These are phyloP conservation scores for Annulohypoxylon stygium DNA, from an alignment of 495 filamentous ascomycete species.

Conservation along the genomic window DNA sequence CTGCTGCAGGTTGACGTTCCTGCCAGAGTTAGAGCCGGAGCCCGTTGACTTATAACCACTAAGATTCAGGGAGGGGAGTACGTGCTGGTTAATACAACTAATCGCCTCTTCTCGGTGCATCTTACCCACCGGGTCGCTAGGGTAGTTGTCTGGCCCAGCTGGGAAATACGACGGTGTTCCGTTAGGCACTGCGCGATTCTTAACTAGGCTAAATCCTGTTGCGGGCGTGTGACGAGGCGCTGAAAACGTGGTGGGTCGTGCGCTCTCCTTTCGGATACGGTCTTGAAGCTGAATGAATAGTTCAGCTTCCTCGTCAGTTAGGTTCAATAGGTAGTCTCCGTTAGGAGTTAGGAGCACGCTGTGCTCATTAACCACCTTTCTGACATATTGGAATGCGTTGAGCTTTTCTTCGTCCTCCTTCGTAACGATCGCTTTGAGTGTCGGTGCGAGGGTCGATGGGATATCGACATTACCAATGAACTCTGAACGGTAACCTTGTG, in stretches of 20 bases:
- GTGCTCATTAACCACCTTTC: conserved; percentile 62
- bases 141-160: conserved; percentile 53
- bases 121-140: conserved; percentile 66
- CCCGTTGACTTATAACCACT: conserved; percentile 54
- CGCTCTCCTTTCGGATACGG: conserved; percentile 60
- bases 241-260: conserved; percentile 62
- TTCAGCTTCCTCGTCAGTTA: conserved; percentile 81
- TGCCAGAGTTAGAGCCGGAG: conserved; percentile 48
- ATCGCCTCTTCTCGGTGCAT: conserved; percentile 72
- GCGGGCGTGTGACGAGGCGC: conserved; percentile 60
- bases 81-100: conserved; percentile 76
- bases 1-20: conserved; percentile 51
- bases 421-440: conserved; percentile 63
- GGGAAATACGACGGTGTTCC: conserved; percentile 68
- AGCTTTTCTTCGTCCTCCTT: conserved; percentile 64
- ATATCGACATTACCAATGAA: conserved; percentile 13
- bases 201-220: conserved; percentile 66
- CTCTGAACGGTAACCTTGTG: conserved; percentile 45
- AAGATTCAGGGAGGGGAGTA: conserved; percentile 66
- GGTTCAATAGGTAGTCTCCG: conserved; percentile 80
- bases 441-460: conserved; percentile 46
- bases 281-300: conserved; percentile 81
- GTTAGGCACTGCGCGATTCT: conserved; percentile 69
- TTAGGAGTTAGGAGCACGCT: conserved; percentile 81
- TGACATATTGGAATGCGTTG: conserved; percentile 62